Base-by-base conservation (phyloP, 257 asterid species). In the Mitragyna speciosa region DNA sequence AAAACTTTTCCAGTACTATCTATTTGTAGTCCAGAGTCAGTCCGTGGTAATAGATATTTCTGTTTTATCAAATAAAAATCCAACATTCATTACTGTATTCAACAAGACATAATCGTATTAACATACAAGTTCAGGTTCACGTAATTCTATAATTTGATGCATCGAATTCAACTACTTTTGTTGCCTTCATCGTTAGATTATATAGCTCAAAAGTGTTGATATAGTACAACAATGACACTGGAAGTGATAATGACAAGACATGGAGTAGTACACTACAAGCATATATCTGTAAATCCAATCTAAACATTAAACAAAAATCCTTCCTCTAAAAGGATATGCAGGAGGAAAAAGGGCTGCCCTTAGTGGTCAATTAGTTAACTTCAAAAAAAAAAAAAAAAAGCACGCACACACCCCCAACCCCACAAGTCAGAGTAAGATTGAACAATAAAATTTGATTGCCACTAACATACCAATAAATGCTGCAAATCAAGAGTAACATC, bases 401-500 rank as follows among this genome's bases (percentile, higher is more conserved):
- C 41, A 36, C 41, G 4, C 41, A 36, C 41, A 36, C 41, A 36
- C 41, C 2, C 41, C 41, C 41, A 2, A 36, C 41, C 41, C 41
- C 41, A 2, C 70, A 82, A 33, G 12, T 22, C 68, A 63, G 20
- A 51, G 39, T 9, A 73, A 41, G 45, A 80, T 17, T 31, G 52
- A 80, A 49, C 63, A 66, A 52, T 64, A 71, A 81, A 72, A 61
- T n/a, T 48, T 69, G 82, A 75, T 30, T 83, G 75, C 67, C 56
- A 59, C 70, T 77, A 56, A 86, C 93, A 78, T 95, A 95, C 99
- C 96, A 93, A 81, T 79, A 95, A 89, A 75, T 92, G 94, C 77
- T 92, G 98, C 90, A 95, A 89, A 88, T 93, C 99, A 80, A 92
- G 94, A n/a, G 87, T 92, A 75, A 95, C 92, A 84, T 95, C 99